Evolutionary conservation across 768 basidiomycete species (phyloP).

Genomic region (Leucosporidium yakuticum): DNA sequence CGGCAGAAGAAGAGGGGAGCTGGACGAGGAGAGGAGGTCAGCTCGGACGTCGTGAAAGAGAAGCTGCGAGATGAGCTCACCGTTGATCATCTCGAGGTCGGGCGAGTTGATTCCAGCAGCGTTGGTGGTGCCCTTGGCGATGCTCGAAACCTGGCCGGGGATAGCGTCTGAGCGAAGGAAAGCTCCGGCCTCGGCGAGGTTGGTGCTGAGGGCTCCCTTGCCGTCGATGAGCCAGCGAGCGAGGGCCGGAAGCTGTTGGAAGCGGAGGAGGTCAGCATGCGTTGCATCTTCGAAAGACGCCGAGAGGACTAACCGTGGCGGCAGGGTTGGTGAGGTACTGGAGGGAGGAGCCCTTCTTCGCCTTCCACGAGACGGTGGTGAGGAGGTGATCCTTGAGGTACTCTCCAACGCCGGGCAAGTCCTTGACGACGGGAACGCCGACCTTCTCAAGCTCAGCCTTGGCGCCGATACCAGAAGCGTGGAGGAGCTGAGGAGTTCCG

Average conservation of each 20-base stretch:
- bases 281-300: background rate
- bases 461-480: conserved; percentile 17
- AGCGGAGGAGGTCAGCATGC: background rate
- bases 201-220: conserved; percentile 18
- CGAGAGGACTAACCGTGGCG: conserved; percentile 11
- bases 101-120: conserved; percentile 19
- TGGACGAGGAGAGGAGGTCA: no score
- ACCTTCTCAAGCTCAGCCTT: conserved; percentile 13
- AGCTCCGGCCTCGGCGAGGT: conserved; percentile 27
- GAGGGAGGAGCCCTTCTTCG: conserved; percentile 11
- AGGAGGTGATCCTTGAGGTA: conserved; percentile 42
- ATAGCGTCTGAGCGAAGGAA: conserved; percentile 30
- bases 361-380: background rate
- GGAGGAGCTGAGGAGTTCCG: conserved; percentile 28
- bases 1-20: background rate
- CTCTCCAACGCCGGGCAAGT: conserved; percentile 48
- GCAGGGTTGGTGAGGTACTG: conserved; percentile 22
- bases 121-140: conserved; percentile 11
- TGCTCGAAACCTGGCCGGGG: conserved; percentile 2
- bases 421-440: conserved; percentile 23
- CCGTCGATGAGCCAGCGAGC: conserved; percentile 23
- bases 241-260: conserved; percentile 15
- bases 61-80: conserved; percentile 4
- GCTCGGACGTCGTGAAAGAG: conserved; percentile 8
- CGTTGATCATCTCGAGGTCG: conserved; percentile 31